These are phyloP conservation scores for Hypomontagnella submonticulosa DNA, from an alignment of 495 filamentous ascomycete genomes.

Conservation along the genomic window DNA sequence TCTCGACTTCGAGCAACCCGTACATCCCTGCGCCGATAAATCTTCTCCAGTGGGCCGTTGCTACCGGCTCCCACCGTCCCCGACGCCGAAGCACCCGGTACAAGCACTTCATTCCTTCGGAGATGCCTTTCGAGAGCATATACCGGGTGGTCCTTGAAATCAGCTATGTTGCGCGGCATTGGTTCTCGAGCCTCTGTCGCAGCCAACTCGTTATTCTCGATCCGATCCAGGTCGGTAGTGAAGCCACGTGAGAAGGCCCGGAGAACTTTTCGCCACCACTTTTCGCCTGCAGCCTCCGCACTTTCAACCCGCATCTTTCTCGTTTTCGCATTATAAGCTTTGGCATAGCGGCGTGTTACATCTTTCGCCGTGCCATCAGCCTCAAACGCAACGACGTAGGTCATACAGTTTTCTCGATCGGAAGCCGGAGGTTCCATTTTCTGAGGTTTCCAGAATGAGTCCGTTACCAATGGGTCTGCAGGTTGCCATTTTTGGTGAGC, in stretches of 20 bases:
- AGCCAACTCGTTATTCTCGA: conserved; percentile 81
- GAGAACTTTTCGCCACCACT: conserved; percentile 78
- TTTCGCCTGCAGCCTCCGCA: conserved; percentile 67
- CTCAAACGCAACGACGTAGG: conserved; percentile 89
- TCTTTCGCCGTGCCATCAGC: conserved; percentile 76
- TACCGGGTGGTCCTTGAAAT: conserved; percentile 92
- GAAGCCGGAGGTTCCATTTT: conserved; percentile 82
- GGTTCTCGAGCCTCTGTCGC: conserved; percentile 78
- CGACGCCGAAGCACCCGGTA: conserved; percentile 74
- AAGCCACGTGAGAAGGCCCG: conserved; percentile 67
- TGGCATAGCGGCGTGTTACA: conserved; percentile 81
- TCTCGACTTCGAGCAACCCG: conserved; percentile 77
- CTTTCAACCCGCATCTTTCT: conserved; percentile 77
- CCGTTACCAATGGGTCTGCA: conserved; percentile 85
- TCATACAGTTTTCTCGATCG: conserved; percentile 76
- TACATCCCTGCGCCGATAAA: conserved; percentile 86
- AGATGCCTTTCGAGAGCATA: conserved; percentile 92
- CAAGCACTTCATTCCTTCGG: conserved; percentile 78
- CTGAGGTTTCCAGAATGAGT: conserved; percentile 74
- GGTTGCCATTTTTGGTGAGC: conserved; percentile 90
- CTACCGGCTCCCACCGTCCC: conserved; percentile 82
- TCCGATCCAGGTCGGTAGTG: conserved; percentile 74
- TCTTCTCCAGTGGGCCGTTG: conserved; percentile 61
- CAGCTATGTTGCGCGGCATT: conserved; percentile 88
- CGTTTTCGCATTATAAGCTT: conserved; percentile 89